Conservation (phyloP, 371 early-diverging fungal genomes). For the Coemansia sp. region DNA sequence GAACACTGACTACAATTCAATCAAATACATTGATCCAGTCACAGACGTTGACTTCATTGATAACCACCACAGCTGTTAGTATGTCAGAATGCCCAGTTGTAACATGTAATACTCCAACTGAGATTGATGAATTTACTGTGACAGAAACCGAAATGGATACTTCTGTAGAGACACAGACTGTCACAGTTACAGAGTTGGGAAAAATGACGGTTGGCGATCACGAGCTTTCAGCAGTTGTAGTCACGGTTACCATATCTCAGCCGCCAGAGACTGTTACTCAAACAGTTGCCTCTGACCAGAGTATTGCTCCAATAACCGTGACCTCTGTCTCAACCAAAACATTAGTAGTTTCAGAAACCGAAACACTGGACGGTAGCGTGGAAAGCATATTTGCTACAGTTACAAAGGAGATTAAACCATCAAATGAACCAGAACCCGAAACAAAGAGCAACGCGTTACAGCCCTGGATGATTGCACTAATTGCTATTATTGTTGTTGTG, state of each 20-base stretch:
- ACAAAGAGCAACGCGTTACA: not conserved
- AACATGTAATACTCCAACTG: not conserved
- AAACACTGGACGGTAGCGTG: not conserved
- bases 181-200: not conserved
- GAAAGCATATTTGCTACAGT: not conserved
- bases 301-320: not conserved
- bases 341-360: not conserved
- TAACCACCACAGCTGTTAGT: not conserved
- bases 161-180: not conserved
- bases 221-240: not conserved
- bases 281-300: not conserved
- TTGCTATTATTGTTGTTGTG: not conserved
- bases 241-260: not conserved
- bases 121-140: not conserved
- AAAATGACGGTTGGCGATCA: not conserved
- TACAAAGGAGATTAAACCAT: not conserved
- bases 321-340: not conserved
- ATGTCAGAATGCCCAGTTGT: not conserved
- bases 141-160: not conserved
- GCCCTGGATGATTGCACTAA: conserved; percentile 3
- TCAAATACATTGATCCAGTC: not conserved
- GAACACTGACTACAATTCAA: not conserved
- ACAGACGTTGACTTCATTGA: not conserved
- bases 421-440: not conserved
- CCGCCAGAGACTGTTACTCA: not conserved